phyloP scores from a whole-genome alignment of 768 basidiomycete genomes.

The Russula sp. region DNA sequence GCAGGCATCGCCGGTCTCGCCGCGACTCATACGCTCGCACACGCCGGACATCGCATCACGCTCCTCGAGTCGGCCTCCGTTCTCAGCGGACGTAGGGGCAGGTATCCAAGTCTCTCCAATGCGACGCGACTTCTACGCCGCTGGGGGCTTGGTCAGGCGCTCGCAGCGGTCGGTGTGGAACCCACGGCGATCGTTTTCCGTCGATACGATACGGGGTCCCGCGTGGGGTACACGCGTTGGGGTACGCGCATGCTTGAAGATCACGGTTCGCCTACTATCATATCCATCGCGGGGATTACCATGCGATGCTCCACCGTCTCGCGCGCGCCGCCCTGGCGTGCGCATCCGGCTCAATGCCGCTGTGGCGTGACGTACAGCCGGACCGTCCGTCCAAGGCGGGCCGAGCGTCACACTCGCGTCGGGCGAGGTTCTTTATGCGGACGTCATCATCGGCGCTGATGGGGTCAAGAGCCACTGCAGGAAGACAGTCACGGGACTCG shows the following conservation, averaged over 20 bases:
- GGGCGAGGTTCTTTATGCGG: constrained; percentile 40
- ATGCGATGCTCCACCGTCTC: constrained; percentile 41
- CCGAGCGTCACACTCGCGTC: constrained; percentile 39
- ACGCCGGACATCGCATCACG: constrained; percentile 43
- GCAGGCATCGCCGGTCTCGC: constrained; percentile 45
- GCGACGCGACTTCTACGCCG: constrained; percentile 39
- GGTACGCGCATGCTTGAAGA: constrained; percentile 34
- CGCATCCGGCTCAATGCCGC: constrained; percentile 37
- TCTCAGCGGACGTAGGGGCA: constrained; percentile 44
- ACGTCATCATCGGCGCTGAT: constrained; percentile 42
- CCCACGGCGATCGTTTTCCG: constrained; percentile 43
- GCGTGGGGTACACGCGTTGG: constrained; percentile 42
- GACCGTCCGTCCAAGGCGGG: constrained; percentile 30
- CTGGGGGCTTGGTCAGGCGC: constrained; percentile 40
- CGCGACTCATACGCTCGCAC: constrained; percentile 40
- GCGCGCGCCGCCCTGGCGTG: constrained; percentile 33
- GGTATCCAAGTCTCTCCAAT: constrained; percentile 46
- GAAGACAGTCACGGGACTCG: constrained; percentile 48
- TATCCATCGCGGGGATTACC: constrained; percentile 46
- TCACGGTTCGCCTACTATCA: constrained; percentile 45
- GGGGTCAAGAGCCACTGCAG: constrained; percentile 51
- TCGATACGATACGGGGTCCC: constrained; percentile 39
- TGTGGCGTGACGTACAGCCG: constrained; percentile 37
- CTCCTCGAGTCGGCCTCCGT: constrained; percentile 41
- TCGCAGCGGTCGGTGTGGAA: constrained; percentile 37